These are phyloP conservation scores for Phellopilus nigrolimitatus DNA, from an alignment of 1,284 basidiomycete genomes.

Conservation along the genomic window DNA sequence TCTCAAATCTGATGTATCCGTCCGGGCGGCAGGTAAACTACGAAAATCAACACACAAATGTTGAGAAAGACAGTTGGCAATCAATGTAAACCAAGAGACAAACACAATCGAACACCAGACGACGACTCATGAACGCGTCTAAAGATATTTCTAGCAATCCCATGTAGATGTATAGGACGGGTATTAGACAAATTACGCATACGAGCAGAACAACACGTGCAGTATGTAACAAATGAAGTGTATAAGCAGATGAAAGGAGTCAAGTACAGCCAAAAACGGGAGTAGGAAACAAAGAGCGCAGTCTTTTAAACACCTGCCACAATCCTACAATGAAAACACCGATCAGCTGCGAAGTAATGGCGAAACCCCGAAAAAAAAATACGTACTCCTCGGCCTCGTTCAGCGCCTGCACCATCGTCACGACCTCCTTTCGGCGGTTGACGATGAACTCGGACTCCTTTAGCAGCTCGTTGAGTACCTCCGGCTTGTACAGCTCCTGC, in stretches of 20 bases:
- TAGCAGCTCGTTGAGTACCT: slow-evolving; percentile 86
- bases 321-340: slow-evolving; percentile 7
- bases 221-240: not conserved
- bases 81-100: not conserved
- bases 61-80: too few relatives aligned
- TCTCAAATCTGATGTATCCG: not conserved
- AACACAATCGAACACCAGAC: not conserved
- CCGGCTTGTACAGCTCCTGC: slow-evolving; percentile 87
- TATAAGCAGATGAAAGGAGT: not conserved
- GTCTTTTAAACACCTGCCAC: slow-evolving; percentile 14
- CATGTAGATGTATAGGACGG: slow-evolving; percentile 1
- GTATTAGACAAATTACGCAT: slow-evolving; percentile 13
- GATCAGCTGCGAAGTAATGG: not conserved
- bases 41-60: too few relatives aligned
- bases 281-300: not conserved
- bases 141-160: not conserved
- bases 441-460: slow-evolving; percentile 90
- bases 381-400: slow-evolving; percentile 90
- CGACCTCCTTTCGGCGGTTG: slow-evolving; percentile 82
- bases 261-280: not conserved
- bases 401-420: slow-evolving; percentile 82
- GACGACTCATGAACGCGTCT: not conserved
- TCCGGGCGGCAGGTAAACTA: too few relatives aligned
- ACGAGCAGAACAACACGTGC: slow-evolving; percentile 4
- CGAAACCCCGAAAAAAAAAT: not conserved